Percentiles rank a stretch among this genome's conserved stretches.
These are phyloP conservation scores for Colletotrichum karsti DNA, from an alignment of 2,329 filamentous ascomycete species.

Conservation along the genomic window DNA sequence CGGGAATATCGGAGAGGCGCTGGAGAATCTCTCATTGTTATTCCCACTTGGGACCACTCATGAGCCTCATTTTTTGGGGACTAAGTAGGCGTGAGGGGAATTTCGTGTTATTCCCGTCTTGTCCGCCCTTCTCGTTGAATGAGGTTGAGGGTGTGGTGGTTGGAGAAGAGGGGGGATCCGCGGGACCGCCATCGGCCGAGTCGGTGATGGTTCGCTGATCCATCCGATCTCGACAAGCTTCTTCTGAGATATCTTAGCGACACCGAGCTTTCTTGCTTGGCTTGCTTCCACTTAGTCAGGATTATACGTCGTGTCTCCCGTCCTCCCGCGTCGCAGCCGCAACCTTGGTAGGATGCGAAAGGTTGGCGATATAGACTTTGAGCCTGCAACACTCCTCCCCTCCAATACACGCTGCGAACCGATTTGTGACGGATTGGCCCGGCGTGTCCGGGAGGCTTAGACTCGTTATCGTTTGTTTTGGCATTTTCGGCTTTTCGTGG, in stretches of 20 bases:
- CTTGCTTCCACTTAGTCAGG: background rate
- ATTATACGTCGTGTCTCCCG: background rate
- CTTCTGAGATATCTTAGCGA: background rate
- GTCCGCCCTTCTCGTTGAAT: background rate
- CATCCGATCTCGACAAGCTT: background rate
- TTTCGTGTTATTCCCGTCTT: background rate
- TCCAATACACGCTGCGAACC: background rate
- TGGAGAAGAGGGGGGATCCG: background rate
- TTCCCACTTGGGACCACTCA: background rate
- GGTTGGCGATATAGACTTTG: background rate
- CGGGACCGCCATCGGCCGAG: background rate
- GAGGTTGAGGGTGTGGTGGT: too few species aligned
- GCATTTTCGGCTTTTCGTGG: background rate
- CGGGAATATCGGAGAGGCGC: conserved; percentile 1
- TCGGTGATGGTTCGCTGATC: background rate
- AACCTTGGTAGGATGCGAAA: background rate
- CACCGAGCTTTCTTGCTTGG: background rate
- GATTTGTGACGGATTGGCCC: background rate
- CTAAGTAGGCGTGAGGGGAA: background rate
- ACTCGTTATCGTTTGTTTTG: background rate
- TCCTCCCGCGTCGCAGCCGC: background rate
- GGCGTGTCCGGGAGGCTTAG: background rate
- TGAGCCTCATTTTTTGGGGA: background rate
- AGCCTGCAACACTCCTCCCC: background rate
- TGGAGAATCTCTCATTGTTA: background rate